A percentile compares a stretch with the other conserved stretches of the same genome.
phyloP scores from a whole-genome alignment of 23 red algal genomes.

The Gracilariopsis chorda region DNA sequence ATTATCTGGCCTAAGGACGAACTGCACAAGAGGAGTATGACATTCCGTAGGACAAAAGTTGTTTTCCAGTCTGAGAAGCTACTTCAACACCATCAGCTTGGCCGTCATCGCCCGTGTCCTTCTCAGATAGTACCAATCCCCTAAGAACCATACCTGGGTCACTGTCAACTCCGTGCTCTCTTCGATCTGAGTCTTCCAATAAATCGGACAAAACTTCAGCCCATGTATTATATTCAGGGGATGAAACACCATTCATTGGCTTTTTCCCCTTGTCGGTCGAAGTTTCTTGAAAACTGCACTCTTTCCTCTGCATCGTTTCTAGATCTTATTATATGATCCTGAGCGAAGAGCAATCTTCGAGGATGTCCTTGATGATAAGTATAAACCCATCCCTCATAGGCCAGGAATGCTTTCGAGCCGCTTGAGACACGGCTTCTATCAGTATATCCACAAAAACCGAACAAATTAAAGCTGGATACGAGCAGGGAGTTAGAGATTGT shows the following conservation, averaged over 20 bases:
- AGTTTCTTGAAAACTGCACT: too few relatives aligned
- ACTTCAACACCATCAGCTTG: too few relatives aligned
- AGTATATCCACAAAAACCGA: background rate
- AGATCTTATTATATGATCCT: too few relatives aligned
- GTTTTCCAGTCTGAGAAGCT: too few relatives aligned
- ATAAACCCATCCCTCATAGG: background rate
- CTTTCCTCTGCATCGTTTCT: too few relatives aligned
- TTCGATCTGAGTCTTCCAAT: background rate
- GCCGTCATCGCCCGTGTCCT: too few relatives aligned
- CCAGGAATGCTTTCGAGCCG: background rate
- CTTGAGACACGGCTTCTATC: background rate
- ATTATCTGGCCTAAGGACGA: constrained; percentile 44
- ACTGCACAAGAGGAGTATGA: background rate
- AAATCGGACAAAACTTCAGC: background rate
- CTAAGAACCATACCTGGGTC: background rate
- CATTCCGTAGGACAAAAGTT: too few relatives aligned
- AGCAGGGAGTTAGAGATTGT: background rate
- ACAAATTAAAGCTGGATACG: background rate
- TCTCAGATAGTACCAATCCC: too few relatives aligned
- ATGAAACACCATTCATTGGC: too few relatives aligned
- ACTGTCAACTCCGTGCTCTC: background rate
- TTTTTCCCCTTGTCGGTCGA: too few relatives aligned
- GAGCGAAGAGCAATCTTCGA: background rate
- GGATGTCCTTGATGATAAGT: background rate
- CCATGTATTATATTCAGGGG: too few relatives aligned